These are phyloP conservation scores for Hortiboletus rubellus DNA, from an alignment of 1,284 basidiomycete species.

Conservation along the genomic window DNA sequence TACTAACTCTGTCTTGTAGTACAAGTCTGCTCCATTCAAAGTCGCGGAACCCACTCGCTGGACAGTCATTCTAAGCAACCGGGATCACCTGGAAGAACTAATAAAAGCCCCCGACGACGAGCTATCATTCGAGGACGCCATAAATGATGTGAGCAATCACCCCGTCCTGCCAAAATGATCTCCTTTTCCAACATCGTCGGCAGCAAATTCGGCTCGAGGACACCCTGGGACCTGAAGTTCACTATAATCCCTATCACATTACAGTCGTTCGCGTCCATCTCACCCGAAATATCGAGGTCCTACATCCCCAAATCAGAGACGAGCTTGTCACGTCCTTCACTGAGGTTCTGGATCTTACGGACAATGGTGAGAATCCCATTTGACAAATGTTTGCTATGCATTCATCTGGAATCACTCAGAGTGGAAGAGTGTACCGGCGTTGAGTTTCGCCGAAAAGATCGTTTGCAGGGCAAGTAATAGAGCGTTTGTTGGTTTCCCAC, in stretches of 20 bases:
- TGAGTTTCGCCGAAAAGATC: constrained; percentile 23
- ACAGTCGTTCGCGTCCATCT: constrained; percentile 28
- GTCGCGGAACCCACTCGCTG: constrained; percentile 40
- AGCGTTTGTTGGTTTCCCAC: constrained; percentile 41
- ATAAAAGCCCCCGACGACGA: constrained; percentile 39
- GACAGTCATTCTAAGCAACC: constrained; percentile 41
- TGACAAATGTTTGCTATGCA: not conserved
- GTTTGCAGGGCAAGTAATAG: constrained; percentile 38
- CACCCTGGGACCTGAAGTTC: constrained; percentile 29
- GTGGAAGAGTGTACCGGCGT: constrained; percentile 29
- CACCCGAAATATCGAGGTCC: constrained; percentile 29
- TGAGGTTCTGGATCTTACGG: constrained; percentile 20
- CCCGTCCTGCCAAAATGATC: not conserved
- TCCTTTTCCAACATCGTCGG: not conserved
- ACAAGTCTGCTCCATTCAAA: constrained; percentile 40
- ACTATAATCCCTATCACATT: constrained; percentile 31
- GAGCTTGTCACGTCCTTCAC: constrained; percentile 36
- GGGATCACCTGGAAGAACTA: constrained; percentile 43
- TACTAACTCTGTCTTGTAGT: not conserved
- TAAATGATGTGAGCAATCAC: constrained; percentile 33
- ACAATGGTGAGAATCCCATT: constrained; percentile 10
- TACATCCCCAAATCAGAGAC: constrained; percentile 33
- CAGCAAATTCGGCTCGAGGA: constrained; percentile 26
- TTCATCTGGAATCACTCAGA: constrained; percentile 19
- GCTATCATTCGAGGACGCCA: constrained; percentile 39